Base-by-base conservation (phyloP, 2,329 filamentous ascomycete genomes). In the Byssochlamys sp. region DNA sequence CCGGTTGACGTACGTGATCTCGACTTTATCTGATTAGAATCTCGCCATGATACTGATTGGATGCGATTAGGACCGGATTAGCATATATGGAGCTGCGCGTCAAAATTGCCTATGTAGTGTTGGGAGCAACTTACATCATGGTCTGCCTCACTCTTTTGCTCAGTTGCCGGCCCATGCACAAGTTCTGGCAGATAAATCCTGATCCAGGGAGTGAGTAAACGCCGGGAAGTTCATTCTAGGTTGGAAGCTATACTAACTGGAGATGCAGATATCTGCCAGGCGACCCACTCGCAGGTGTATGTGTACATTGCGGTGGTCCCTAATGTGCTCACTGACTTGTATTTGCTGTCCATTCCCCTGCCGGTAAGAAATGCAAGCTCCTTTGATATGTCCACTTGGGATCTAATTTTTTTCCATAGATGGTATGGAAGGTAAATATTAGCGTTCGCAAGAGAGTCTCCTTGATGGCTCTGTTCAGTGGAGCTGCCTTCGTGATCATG, bases 151-250 rank as follows among this genome's bases (percentile, higher is more conserved):
- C 77, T 2, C 71, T 83, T 12, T 69, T 82, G 4, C 66, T 80
- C 1, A 75, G 76, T n/a, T 85, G 83, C 62, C 74, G 74, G 9
- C 81, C 81, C 0, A 77, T 84, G 54, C 62, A 71, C 35, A 73
- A 73, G n/a, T 79, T 80, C 63, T 85, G 82, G 81, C 81, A 84
- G 64, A 82, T 85, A 50, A 71, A 75, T 53, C 82, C 82, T 0
- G 72, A 84, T 33, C 82, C 82, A 0, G 81, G 81, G 24, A 76
- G 80, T 81, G 63, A 69, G 79, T 73, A 11, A 19, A 3, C 7
- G 9, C 10, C 11, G 2, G 3, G 6, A 33, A 25, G 24, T 31
- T n/a, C 54, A n/a, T 52, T 29, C 57, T 19, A 53, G 14, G 14
- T 4, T 50, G 2, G 4, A 24, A 14, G 2, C 3, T 35, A 51